Percentiles rank a stretch among this genome's conserved stretches.
Conservation (phyloP, 169 alveolate species). For the Eimeria sp. region DNA sequence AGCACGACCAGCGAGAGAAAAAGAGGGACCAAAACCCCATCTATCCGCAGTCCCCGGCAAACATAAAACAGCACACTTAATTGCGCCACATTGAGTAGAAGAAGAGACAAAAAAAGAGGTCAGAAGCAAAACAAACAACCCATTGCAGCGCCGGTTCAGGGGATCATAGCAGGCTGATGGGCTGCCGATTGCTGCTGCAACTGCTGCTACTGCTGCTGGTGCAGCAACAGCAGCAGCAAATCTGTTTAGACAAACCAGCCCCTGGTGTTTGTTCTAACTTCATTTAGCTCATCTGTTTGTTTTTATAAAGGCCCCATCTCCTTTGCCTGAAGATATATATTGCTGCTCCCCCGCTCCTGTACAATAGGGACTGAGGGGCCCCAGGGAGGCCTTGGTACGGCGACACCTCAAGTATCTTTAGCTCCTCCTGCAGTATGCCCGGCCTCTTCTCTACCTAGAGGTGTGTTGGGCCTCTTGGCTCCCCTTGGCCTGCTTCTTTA, state of each 20-base stretch:
- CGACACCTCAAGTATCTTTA: background rate
- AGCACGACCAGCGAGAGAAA: constrained; percentile 13
- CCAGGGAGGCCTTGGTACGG: constrained; percentile 1
- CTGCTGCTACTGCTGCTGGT: constrained; percentile 13
- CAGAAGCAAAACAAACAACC: constrained; percentile 7
- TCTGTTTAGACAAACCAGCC: background rate
- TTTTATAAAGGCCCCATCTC: background rate
- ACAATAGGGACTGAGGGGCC: constrained; percentile 21
- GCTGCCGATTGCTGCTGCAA: constrained; percentile 48
- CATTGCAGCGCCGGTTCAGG: constrained; percentile 39
- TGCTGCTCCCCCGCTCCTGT: background rate
- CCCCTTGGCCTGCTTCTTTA: background rate
- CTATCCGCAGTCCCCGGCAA: background rate
- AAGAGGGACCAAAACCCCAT: background rate
- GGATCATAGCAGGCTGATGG: constrained; percentile 43
- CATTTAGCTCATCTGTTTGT: background rate
- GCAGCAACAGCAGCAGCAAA: constrained; percentile 10
- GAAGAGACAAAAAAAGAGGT: background rate
- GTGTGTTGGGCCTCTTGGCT: background rate
- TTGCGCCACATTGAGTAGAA: constrained; percentile 22
- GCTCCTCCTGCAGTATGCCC: background rate
- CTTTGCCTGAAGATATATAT: background rate
- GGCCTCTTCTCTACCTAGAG: background rate
- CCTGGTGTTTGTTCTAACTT: background rate
- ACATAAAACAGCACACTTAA: constrained; percentile 35